These are phyloP conservation scores for Capsicum baccatum DNA, from an alignment of 257 asterid genomes.

Conservation along the genomic window DNA sequence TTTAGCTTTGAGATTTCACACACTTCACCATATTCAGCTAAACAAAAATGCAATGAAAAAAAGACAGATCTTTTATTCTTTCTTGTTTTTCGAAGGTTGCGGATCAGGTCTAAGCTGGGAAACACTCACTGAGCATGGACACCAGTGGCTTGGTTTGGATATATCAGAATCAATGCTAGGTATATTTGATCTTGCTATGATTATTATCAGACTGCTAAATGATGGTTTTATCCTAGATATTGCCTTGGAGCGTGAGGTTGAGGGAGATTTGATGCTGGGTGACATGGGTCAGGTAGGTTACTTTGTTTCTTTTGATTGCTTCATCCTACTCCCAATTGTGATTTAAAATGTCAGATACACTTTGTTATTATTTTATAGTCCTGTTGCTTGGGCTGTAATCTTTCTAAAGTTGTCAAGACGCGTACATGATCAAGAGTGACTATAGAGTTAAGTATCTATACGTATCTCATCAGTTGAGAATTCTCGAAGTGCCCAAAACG, in stretches of 20 bases:
- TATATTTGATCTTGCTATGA: background rate
- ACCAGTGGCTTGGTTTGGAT: slow-evolving; percentile 64
- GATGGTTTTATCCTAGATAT: slow-evolving; percentile 48
- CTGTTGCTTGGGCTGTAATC: background rate
- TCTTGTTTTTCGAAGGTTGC: slow-evolving; percentile 61
- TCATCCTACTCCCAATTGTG: too few relatives aligned
- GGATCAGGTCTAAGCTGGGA: slow-evolving; percentile 99
- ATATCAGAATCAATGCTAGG: slow-evolving; percentile 92
- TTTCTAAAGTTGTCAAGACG: background rate
- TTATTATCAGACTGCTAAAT: background rate
- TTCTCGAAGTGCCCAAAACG: background rate
- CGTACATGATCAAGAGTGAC: background rate
- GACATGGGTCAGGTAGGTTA: slow-evolving; percentile 84
- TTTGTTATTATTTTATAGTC: background rate
- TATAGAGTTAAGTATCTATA: too few relatives aligned
- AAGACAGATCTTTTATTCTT: background rate
- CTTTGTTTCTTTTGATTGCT: too few relatives aligned
- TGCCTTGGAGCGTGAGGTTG: slow-evolving; percentile 92
- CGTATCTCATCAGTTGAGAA: background rate
- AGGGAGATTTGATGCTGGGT: slow-evolving; percentile 75
- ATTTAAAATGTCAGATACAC: background rate
- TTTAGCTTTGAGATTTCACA: slow-evolving; percentile 17
- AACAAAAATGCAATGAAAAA: background rate
- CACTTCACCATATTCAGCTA: background rate
- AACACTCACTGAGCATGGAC: slow-evolving; percentile 61